Base-by-base conservation (phyloP, 2,329 filamentous ascomycete genomes). In the Fusarium floridanum region DNA sequence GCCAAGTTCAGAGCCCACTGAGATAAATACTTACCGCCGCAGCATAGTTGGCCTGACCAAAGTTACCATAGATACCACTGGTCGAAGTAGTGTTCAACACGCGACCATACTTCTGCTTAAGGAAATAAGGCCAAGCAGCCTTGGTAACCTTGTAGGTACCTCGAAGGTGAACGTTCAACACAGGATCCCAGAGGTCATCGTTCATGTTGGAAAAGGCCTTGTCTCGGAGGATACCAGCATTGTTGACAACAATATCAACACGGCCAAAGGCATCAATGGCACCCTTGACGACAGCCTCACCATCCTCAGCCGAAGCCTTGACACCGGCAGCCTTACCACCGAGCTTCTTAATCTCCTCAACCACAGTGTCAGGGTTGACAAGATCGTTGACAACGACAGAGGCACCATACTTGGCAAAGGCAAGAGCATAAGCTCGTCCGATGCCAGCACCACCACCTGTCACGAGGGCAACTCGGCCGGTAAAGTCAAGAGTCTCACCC, bases 191-290 rank as follows among this genome's bases (percentile, higher is more conserved):
- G 80, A 95, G 90, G 81, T 91, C 92, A 82, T 99, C 97, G 70
- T 95, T 94, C 96, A 99, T 98, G 88, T 98, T 98, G 84, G 89
- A 89, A 84, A 99, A 99, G 45, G 97, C 95, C 91, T 98, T 98
- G 88, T 99, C 97, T 59, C 97, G 92, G 64, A 99, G 91, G 78
- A 99, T 99, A 81, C 97, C 97, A 63, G 97, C 97, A 81, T 99
- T 99, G 91, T 99, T 99, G 87, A 99, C 90, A 74, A 99, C 85
- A 73, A 99, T 95, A 82, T 99, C 97, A 79, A 99, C 90, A 79
- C 97, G 94, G 79, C 97, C 97, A 82, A 94, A 98, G 45, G 93
- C 92, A 81, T 98, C 96, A 80, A 99, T 97, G 66, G 96, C 96
- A 67, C 91, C 92, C 89, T 98, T 97, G 79, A 99, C 92, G 56